Evolutionary conservation across 495 filamentous ascomycete genomes (phyloP).

Genomic region (Penicillium angulare): DNA sequence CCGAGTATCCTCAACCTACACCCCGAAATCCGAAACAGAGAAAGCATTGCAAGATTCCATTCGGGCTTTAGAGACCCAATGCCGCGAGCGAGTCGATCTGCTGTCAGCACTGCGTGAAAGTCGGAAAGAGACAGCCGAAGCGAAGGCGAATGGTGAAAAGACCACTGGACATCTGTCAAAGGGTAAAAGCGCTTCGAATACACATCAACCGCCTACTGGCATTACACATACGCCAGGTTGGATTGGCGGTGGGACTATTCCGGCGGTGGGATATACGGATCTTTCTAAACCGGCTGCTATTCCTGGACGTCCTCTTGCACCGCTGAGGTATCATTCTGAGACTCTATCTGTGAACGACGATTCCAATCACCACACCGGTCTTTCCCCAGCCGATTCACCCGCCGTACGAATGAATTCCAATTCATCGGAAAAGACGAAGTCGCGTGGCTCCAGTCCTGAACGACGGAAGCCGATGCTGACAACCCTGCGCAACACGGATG

Average conservation of each 20-base stretch:
- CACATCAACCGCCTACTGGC: constrained; percentile 12
- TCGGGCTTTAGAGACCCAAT: constrained; percentile 81
- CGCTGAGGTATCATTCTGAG: constrained; percentile 54
- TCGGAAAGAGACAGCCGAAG: constrained; percentile 56
- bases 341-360: constrained; percentile 16
- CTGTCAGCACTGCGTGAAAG: constrained; percentile 79
- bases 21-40: constrained; percentile 81
- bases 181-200: constrained; percentile 11
- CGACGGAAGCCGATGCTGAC: constrained; percentile 77
- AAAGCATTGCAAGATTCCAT: constrained; percentile 78
- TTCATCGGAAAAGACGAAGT: constrained; percentile 45
- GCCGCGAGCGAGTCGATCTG: constrained; percentile 88
- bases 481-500: constrained; percentile 66
- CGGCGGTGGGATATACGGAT: constrained; percentile 73
- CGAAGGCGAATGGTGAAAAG: constrained; percentile 27
- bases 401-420: constrained; percentile 38
- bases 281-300: constrained; percentile 68
- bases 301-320: constrained; percentile 55
- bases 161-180: constrained; percentile 14
- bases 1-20: constrained; percentile 64
- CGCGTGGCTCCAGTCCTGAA: constrained; percentile 68
- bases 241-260: constrained; percentile 80
- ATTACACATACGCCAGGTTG: constrained; percentile 48
- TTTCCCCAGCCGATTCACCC: constrained; percentile 24
- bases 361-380: not conserved